Evolutionary conservation across 2,329 filamentous ascomycete genomes (phyloP).

Genomic region (Colletotrichum cordylinicola): DNA sequence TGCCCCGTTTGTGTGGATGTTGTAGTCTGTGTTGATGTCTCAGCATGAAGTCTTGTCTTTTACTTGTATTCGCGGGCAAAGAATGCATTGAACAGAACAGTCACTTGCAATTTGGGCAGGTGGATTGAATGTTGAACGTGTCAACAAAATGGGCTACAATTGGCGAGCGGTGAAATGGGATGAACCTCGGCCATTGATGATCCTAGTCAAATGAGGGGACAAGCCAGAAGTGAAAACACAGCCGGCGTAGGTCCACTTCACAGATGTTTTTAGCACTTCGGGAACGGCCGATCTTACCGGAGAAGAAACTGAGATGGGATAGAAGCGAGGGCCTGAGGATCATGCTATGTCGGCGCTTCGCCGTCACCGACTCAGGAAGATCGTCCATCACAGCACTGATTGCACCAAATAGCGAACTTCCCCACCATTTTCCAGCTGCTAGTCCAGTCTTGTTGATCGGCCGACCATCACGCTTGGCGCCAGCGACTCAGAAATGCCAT

Average conservation of each 20-base stretch:
- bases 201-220: not conserved
- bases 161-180: not conserved
- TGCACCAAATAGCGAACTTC: not conserved
- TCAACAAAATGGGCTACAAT: not conserved
- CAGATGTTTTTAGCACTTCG: not conserved
- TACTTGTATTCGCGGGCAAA: not conserved
- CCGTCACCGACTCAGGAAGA: not conserved
- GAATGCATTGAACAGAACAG: not conserved
- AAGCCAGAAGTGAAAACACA: not conserved
- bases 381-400: not conserved
- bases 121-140: not conserved
- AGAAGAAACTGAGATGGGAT: not conserved
- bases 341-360: not conserved
- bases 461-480: not conserved
- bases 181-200: not conserved
- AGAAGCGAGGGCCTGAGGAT: not conserved
- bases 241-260: not conserved
- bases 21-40: fast-evolving
- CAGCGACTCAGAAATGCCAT: not conserved
- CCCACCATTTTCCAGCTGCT: not conserved
- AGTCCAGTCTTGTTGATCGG: not conserved
- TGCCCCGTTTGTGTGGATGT: not conserved
- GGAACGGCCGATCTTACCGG: not conserved
- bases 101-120: not conserved
- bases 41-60: fast-evolving